These are phyloP conservation scores for Colletotrichum plurivorum DNA, from an alignment of 2,329 filamentous ascomycete species.

Conservation along the genomic window DNA sequence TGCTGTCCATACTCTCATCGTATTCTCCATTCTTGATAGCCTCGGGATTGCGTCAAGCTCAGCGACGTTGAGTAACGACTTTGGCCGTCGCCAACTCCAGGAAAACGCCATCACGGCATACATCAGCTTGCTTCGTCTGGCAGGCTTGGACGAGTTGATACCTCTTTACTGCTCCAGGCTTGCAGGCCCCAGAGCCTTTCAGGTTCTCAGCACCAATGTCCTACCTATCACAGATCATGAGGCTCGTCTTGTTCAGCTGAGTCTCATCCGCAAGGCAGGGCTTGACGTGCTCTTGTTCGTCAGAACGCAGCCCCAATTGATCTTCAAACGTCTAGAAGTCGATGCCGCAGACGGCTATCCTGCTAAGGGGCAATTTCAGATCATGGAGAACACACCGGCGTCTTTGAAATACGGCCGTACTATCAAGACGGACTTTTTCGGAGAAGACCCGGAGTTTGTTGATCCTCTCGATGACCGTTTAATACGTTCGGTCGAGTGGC, in stretches of 20 bases:
- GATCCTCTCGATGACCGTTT: constrained; percentile 77
- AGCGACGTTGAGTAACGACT: constrained; percentile 53
- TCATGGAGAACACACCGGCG: constrained; percentile 64
- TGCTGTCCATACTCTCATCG: constrained; percentile 74
- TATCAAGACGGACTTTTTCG: constrained; percentile 81
- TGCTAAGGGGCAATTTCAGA: constrained; percentile 62
- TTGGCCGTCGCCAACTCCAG: constrained; percentile 63
- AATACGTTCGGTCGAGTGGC: constrained; percentile 88
- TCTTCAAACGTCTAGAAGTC: constrained; percentile 63
- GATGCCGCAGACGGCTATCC: constrained; percentile 46
- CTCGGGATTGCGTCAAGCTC: constrained; percentile 56
- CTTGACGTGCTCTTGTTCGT: constrained; percentile 83
- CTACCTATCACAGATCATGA: constrained; percentile 77
- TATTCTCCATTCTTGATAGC: constrained; percentile 77
- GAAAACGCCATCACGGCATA: constrained; percentile 88
- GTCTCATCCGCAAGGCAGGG: constrained; percentile 80
- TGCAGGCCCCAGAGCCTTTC: constrained; percentile 73
- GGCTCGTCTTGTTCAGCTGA: constrained; percentile 78
- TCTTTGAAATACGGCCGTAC: constrained; percentile 72
- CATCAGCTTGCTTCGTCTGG: constrained; percentile 81
- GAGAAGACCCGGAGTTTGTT: constrained; percentile 68
- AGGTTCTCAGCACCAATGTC: constrained; percentile 82
- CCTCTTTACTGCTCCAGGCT: constrained; percentile 91
- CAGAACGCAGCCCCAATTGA: constrained; percentile 73
- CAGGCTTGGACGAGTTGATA: constrained; percentile 82